Evolutionary conservation across 179 eudicot species (phyloP).

Genomic region (Kewa caespitosa): DNA sequence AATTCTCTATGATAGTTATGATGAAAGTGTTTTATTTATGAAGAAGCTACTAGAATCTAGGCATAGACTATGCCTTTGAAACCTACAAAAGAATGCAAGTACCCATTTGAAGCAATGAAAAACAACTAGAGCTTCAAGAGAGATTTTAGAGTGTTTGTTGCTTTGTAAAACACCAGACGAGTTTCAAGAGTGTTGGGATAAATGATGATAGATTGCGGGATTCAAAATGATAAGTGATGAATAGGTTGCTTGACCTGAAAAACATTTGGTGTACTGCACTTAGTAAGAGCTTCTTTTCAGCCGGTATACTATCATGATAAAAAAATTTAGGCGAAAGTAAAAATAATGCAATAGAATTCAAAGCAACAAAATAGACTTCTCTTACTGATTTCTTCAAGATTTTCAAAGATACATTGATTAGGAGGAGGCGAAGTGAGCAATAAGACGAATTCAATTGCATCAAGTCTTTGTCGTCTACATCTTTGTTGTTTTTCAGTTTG

Average conservation of each 20-base stretch:
- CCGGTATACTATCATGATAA: constrained; percentile 5
- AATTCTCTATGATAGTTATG: too few relatives aligned
- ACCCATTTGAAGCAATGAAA: not conserved
- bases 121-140: not conserved
- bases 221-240: not conserved
- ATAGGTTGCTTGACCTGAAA: not conserved
- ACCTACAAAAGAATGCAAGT: not conserved
- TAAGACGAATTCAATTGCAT: too few relatives aligned
- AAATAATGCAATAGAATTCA: constrained; percentile 8
- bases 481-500: too few relatives aligned
- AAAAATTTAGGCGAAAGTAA: constrained; percentile 8
- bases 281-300: constrained; percentile 14
- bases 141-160: not conserved
- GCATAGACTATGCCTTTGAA: constrained; percentile 4
- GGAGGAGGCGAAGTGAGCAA: too few relatives aligned
- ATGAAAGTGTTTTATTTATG: not conserved
- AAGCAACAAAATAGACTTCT: not conserved
- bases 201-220: not conserved
- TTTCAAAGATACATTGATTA: too few relatives aligned
- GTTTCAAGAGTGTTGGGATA: constrained; percentile 1
- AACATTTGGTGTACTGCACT: constrained; percentile 15
- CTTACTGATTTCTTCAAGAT: constrained; percentile 1
- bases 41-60: not conserved
- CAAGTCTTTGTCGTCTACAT: too few relatives aligned
- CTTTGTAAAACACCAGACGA: not conserved